phyloP scores from a whole-genome alignment of 257 asterid genomes.

The Primulina tabacum region DNA sequence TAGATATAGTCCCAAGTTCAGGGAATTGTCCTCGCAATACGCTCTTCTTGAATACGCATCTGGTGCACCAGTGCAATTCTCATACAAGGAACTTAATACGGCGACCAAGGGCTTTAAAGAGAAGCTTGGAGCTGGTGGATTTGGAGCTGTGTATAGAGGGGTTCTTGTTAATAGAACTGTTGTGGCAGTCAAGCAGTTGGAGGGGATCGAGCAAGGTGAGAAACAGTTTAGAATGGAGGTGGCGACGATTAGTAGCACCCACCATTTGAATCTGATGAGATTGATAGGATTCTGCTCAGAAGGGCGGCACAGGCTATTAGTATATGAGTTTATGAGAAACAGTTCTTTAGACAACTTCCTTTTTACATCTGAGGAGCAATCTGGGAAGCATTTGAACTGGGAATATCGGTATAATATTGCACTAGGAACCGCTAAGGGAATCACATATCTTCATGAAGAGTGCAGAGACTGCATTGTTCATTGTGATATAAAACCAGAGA shows the following conservation, averaged over 20 bases:
- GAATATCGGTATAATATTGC: conserved; percentile 64
- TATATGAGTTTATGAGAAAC: conserved; percentile 76
- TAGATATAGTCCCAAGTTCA: conserved; percentile 50
- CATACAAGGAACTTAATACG: conserved; percentile 63
- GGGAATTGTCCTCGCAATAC: conserved; percentile 53
- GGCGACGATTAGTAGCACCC: conserved; percentile 85
- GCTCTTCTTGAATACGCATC: conserved; percentile 90
- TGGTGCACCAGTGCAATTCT: conserved; percentile 82
- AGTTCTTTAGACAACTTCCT: conserved; percentile 70
- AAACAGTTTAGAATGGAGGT: conserved; percentile 87
- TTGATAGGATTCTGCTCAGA: conserved; percentile 84
- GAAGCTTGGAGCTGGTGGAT: conserved; percentile 90
- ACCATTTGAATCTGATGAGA: conserved; percentile 84
- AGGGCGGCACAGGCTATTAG: conserved; percentile 70
- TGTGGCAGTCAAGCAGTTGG: conserved; percentile 71
- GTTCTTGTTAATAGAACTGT: conserved; percentile 56
- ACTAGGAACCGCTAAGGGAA: conserved; percentile 76
- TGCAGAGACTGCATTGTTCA: conserved; percentile 91
- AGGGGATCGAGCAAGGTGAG: conserved; percentile 90
- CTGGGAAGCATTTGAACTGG: conserved; percentile 68
- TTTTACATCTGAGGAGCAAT: conserved; percentile 45
- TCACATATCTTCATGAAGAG: conserved; percentile 86
- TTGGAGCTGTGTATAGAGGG: conserved; percentile 75
- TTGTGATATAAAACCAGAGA: conserved; percentile 91
- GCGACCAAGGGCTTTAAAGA: conserved; percentile 78